Conservation (phyloP, 116 monocot genomes). For the Iris pallida region DNA sequence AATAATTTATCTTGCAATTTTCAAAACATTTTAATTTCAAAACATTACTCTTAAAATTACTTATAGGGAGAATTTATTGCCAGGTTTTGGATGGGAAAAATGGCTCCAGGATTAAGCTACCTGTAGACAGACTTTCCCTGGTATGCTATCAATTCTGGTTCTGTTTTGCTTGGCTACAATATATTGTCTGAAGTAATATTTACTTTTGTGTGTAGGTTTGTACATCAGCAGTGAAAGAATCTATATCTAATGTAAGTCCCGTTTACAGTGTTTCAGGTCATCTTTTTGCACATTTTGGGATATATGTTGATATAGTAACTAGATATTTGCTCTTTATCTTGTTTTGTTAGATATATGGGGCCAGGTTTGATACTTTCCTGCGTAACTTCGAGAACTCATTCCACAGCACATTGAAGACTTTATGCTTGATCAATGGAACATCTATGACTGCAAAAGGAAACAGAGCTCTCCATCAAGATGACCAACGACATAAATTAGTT, state of each 20-base stretch:
- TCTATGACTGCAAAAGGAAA: constrained; percentile 10
- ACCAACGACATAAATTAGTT: constrained; percentile 10
- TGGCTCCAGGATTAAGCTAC: constrained; percentile 30
- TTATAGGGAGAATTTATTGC: too few species aligned
- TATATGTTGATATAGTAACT: neutral
- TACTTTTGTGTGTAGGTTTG: constrained; percentile 52
- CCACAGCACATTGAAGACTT: constrained; percentile 73
- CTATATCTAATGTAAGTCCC: constrained; percentile 65
- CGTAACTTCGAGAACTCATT: constrained; percentile 89
- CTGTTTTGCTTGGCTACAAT: neutral
- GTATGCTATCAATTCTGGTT: constrained; percentile 27
- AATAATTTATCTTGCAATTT: too few species aligned
- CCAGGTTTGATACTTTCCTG: constrained; percentile 65
- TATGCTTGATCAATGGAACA: constrained; percentile 37
- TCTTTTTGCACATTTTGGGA: constrained; percentile 2
- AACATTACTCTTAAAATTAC: too few species aligned
- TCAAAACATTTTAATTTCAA: too few species aligned
- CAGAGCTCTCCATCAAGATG: constrained; percentile 1
- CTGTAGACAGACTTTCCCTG: constrained; percentile 44
- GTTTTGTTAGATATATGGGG: constrained; percentile 57
- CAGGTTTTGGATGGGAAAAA: constrained; percentile 59
- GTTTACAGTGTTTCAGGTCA: neutral
- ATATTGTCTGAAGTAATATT: constrained; percentile 4
- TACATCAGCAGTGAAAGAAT: constrained; percentile 71
- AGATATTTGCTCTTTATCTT: constrained; percentile 9